Evolutionary conservation across 371 early-diverging fungal species (phyloP), one percentile per base, ranked within the genome.

Genomic region (Gilbertella persicaria): DNA sequence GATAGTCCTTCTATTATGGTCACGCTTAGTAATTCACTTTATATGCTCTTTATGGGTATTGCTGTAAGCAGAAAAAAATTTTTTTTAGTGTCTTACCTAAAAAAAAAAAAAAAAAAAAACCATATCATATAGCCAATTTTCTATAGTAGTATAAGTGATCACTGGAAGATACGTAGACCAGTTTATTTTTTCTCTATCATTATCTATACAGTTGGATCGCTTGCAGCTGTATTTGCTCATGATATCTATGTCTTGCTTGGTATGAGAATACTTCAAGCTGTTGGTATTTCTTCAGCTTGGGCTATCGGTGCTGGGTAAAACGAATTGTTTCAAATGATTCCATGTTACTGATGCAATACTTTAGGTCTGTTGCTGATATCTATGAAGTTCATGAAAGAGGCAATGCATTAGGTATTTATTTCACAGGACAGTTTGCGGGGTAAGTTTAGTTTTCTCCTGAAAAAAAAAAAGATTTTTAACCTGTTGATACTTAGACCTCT

Each of bases 261-360:
- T 8, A 84, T 89, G 61, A 80, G 93, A 10, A 66, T 83, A 8
- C 54, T 92, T 14, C 93, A 92, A 62, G 73, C 89, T n/a, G 67
- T 80, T 17, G 91, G 91, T 3, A 78, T 86, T 13, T 87, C 90
- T n/a, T 86, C 88, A n/a, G 85, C 83, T 23, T 80, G 84, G 66
- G 79, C 86, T 23, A 80, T 91, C 26, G 91, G 92, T 7, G 87
- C 89, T 20, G 92, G 76, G 74, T 70, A 73, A 60, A 14, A 10
- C 16, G 3, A n/a, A 1, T 21, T 24, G 9, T 10, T 24, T 26
- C n/a, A 42, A 37, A n/a, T n/a, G n/a, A n/a, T n/a, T n/a, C n/a
- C n/a, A 44, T 12, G 13, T 0, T 16, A 39, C 2, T 12, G 21
- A 35, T 26, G 43, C 19, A 13, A 20, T 28, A 5, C 5, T 28